These are phyloP conservation scores for Oropetium thomaeum DNA, from an alignment of 176 grass and related monocot species.

Conservation along the genomic window DNA sequence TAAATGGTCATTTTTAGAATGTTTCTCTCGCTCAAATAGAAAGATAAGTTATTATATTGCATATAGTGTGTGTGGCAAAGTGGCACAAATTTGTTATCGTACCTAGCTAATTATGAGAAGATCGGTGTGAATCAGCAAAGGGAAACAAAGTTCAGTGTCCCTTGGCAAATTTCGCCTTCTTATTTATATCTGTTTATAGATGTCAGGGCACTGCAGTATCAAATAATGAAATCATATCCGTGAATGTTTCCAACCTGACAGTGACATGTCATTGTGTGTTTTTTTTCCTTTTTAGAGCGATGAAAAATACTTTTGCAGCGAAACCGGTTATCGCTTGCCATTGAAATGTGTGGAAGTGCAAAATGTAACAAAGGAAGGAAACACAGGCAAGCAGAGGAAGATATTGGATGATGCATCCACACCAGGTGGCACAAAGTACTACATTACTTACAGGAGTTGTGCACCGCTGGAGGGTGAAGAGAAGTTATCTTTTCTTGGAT, in stretches of 20 bases:
- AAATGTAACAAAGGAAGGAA: slow-evolving; percentile 50
- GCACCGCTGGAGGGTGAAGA: slow-evolving; percentile 68
- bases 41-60: no score
- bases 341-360: slow-evolving; percentile 68
- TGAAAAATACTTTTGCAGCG: slow-evolving; percentile 85
- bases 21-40: no score
- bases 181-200: background rate
- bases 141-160: no score
- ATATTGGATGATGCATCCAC: slow-evolving; percentile 56
- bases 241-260: background rate
- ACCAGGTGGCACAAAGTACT: slow-evolving; percentile 37
- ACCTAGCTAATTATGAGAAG: no score
- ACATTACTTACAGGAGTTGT: slow-evolving; percentile 91
- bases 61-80: no score
- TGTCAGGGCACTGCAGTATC: background rate
- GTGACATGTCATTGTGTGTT: background rate
- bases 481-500: slow-evolving; percentile 81
- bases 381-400: slow-evolving; percentile 58
- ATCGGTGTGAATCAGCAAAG: no score
- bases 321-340: slow-evolving; percentile 88
- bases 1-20: no score
- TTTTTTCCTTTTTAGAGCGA: slow-evolving; percentile 52
- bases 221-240: slow-evolving; percentile 14
- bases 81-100: no score
- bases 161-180: no score